Evolutionary conservation across 371 early-diverging fungal genomes (phyloP), one percentile per base, ranked within the genome.

Genomic region (Actinomortierella ambigua): DNA sequence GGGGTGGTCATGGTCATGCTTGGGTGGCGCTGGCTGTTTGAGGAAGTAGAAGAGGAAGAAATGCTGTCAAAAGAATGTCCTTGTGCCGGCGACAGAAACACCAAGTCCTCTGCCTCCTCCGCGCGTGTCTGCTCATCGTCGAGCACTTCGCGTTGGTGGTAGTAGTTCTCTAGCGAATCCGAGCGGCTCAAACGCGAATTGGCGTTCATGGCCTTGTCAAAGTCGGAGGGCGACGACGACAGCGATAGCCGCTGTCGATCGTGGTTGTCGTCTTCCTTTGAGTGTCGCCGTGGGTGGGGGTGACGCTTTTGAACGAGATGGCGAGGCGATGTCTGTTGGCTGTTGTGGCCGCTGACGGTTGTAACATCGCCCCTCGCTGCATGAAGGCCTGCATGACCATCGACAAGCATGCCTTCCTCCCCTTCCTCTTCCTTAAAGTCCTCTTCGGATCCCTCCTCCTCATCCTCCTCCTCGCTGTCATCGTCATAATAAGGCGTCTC

Each of bases 41-140:
- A 20, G 15, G 48, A 48, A 20, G 48, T 18, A 9, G 22, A 20
- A 20, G 48, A 48, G 20, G 22, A 20, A 48, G 22, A 48, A 22
- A 48, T 8, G 8, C 22, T 22, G 24, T 8, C 8, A 20, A 48
- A 48, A 9, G 24, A 9, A 48, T 18, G 22, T 22, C 60, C 63
- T 44, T 59, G 50, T 20, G 26, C 50, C 2, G 69, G 69, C 14
- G 69, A 63, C 26, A 69, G 60, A 50, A 56, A 53, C 15, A 64
- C 57, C 26, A 69, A 29, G 42, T 69, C 69, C 50, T 59, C 64
- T 17, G 52, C 48, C 28, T 63, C 64, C 39, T 63, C 69, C 0
- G 63, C 57, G 23, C 57, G 55, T 15, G 63, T 23, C 11, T 39
- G 55, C 24, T 63, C 55, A 22, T 57, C 59, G 23, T 69, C 69